Base-by-base conservation (phyloP, 495 filamentous ascomycete species). In the Trichoderma erinaceum region DNA sequence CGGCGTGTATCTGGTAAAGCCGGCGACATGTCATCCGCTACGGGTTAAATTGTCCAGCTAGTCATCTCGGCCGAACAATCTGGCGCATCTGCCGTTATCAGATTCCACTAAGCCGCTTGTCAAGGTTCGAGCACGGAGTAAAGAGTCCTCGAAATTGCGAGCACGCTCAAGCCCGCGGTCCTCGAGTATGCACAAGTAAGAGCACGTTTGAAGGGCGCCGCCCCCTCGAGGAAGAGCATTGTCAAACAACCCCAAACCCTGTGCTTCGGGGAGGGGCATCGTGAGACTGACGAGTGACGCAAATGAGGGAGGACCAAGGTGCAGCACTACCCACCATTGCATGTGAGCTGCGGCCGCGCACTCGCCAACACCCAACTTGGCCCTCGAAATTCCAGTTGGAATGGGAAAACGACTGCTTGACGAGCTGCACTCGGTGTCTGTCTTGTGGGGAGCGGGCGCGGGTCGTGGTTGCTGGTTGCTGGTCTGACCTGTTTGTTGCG, bases 391-490 rank as follows among this genome's bases (percentile, higher is more conserved):
- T 16, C 29, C 56, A 32, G 13, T 23, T 11, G 56, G 16, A 21
- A 48, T 58, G n/a, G 4, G 12, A 16, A 58, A 18, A 27, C n/a
- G 56, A 21, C 48, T 52, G 48, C 21, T 21, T 23, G 48, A 52
- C 48, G 10, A 38, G 35, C 18, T 6, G 48, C 13, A 18, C 23
- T 13, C 27, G 23, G 16, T 61, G 56, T 61, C 56, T 61, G 56
- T 61, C 56, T 61, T 61, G 56, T 32, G 56, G 56, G 56, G 56
- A 61, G 56, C 56, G 25, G 56, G 29, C 25, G 56, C 56, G 56
- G 56, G 56, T 23, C 56, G 27, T 61, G 50, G 10, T 29, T 29
- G 29, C 29, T 29, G 29, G 29, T 29, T 61, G 56, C 27, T 61
- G 56, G 56, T 27, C 56, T 61, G 56, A 32, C 25, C 56, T 15